These are phyloP conservation scores for Bombardia bombarda DNA, from an alignment of 495 filamentous ascomycete genomes.

Conservation along the genomic window DNA sequence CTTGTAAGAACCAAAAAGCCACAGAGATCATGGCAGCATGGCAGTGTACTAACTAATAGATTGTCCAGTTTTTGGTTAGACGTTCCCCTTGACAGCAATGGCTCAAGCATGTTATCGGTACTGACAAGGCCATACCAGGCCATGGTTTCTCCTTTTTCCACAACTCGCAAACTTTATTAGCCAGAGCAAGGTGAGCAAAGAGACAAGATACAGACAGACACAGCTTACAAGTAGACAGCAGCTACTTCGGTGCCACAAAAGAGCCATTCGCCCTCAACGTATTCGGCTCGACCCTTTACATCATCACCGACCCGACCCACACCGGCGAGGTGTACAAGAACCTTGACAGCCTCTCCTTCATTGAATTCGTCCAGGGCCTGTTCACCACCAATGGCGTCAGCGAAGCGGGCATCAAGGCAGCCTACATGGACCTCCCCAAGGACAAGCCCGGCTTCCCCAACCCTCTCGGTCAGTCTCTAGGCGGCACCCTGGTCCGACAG, in stretches of 20 bases:
- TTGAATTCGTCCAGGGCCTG: constrained; percentile 7
- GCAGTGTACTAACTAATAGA: background rate
- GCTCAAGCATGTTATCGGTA: background rate
- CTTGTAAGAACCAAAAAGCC: constrained; percentile 1
- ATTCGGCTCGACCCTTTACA: constrained; percentile 10
- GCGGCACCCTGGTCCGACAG: constrained; percentile 1
- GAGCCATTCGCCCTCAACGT: constrained; percentile 9
- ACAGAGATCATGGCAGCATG: background rate
- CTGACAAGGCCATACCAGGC: background rate
- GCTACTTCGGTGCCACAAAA: constrained; percentile 1
- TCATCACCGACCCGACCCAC: constrained; percentile 8
- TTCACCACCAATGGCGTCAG: constrained; percentile 6
- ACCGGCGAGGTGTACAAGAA: constrained; percentile 16
- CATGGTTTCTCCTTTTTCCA: constrained; percentile 5
- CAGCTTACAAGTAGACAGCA: background rate
- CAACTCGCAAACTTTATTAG: constrained; percentile 4
- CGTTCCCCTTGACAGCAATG: background rate
- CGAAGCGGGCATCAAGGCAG: constrained; percentile 5
- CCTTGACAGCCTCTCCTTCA: constrained; percentile 13
- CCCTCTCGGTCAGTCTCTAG: constrained; percentile 5
- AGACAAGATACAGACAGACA: background rate
- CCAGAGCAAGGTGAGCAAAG: constrained; percentile 1
- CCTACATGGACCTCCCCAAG: constrained; percentile 1
- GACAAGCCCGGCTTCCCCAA: constrained; percentile 10
- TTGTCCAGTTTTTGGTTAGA: background rate